phyloP scores from a whole-genome alignment of 2,329 filamentous ascomycete genomes.

The Paramyrothecium roridum region DNA sequence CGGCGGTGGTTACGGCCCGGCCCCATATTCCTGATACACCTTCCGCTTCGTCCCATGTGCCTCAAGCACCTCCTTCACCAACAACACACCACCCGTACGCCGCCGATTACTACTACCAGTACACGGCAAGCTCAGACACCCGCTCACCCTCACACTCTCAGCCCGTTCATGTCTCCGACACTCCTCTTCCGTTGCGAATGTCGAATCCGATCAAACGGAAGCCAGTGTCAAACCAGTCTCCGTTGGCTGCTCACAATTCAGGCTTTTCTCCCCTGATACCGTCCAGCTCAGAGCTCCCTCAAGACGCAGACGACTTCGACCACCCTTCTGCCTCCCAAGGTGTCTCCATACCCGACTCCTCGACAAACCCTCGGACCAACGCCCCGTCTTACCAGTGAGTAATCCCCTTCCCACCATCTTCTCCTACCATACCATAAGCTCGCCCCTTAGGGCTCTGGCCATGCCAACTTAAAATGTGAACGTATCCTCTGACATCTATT shows the following conservation, averaged over 20 bases:
- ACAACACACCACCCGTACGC: neutral
- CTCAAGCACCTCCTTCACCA: neutral
- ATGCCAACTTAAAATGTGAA: conserved; percentile 3
- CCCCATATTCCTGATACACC: conserved; percentile 1
- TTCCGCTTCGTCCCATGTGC: neutral
- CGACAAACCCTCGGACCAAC: neutral
- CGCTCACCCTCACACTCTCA: neutral
- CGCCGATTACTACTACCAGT: neutral
- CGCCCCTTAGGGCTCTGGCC: neutral
- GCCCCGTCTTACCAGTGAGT: conserved; percentile 2
- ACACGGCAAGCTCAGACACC: neutral
- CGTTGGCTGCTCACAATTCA: conserved; percentile 17
- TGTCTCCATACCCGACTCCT: neutral
- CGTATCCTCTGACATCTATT: neutral
- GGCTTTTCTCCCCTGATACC: conserved; percentile 13
- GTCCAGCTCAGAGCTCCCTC: conserved; percentile 13
- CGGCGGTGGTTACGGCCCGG: neutral
- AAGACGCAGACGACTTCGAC: neutral
- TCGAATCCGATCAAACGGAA: conserved; percentile 52
- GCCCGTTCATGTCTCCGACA: neutral
- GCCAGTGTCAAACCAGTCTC: conserved; percentile 48
- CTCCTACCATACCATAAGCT: neutral
- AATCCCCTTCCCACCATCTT: neutral
- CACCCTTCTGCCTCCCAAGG: neutral
- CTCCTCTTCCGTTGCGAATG: conserved; percentile 3